Evolutionary conservation across 768 basidiomycete genomes (phyloP), one percentile per base, ranked within the genome.

Genomic region (Daedaleopsis nitida): DNA sequence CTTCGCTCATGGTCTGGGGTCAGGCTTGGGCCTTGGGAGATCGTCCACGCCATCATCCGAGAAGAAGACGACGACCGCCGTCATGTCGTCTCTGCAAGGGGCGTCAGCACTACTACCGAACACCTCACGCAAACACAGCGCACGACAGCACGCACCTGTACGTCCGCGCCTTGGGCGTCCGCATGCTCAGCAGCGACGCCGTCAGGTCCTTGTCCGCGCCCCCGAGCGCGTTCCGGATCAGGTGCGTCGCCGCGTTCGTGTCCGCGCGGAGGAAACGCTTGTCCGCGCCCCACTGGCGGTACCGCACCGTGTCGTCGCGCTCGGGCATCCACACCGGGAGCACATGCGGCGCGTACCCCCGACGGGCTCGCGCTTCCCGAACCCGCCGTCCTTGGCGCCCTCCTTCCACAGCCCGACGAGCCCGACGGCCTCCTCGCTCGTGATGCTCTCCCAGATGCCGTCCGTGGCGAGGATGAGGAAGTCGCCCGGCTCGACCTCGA

Each of bases 381-480:
- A 39, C 58, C 44, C 27, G 7, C 27, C 27, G 68, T 65, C 58
- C 68, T 35, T 56, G 58, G 58, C 55, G 55, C 54, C 47, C n/a
- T 78, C 69, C 21, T 82, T 68, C 77, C 81, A 83, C 27, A 73
- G 67, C 7, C 81, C 84, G 19, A 84, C 78, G 19, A 86, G 75
- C 0, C 80, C 82, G 43, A 85, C 82, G 3, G 78, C 81, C 65
- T 86, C 84, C 60, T 83, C 78, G 69, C 78, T 81, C 27, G 80
- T 79, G 56, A 87, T 72, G 50, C 76, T 76, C 47, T 86, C 81
- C 77, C 80, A 85, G 9, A 87, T 70, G 7, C 83, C 85, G 62
- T 79, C 78, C 1, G 80, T 79, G 0, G 77, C 82, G 68, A 87
- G 65, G 34, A 86, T 79, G 51, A 87, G 66, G 67, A 86, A 85